A percentile compares a stretch with the other conserved stretches of the same genome.
phyloP scores from a whole-genome alignment of 139 green algal species.

The Zygnema circumcarinatum region DNA sequence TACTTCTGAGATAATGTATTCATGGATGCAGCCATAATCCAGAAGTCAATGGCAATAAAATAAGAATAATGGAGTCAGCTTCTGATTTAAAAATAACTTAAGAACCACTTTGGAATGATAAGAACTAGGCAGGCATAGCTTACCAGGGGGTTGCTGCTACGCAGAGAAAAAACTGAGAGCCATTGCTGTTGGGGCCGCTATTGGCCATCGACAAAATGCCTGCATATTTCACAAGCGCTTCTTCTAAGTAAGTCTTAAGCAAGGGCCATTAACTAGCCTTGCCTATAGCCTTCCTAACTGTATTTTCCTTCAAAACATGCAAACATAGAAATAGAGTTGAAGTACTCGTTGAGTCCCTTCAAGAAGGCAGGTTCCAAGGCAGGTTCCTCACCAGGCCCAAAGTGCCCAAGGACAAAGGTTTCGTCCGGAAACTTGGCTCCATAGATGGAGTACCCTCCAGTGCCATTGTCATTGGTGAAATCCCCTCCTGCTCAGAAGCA shows the following conservation, averaged over 20 bases:
- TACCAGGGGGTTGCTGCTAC: constrained; percentile 32
- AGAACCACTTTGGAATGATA: neutral
- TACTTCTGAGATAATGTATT: constrained; percentile 14
- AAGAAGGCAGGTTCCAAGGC: no score
- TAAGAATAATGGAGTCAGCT: no score
- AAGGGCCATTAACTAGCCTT: neutral
- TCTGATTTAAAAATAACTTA: no score
- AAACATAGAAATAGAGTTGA: no score
- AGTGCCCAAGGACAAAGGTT: constrained; percentile 86
- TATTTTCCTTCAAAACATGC: no score
- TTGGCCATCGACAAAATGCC: constrained; percentile 57
- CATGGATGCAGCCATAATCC: no score
- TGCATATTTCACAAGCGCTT: constrained; percentile 2
- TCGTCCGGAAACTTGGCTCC: constrained; percentile 68
- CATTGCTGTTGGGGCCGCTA: constrained; percentile 63
- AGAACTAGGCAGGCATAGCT: neutral
- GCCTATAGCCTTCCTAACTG: no score
- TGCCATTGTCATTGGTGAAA: constrained; percentile 66
- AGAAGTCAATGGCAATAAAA: no score
- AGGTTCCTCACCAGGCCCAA: constrained; percentile 44
- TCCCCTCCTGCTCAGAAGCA: constrained; percentile 59
- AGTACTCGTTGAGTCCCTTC: no score
- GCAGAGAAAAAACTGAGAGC: constrained; percentile 65
- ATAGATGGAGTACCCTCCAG: constrained; percentile 67
- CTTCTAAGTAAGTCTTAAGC: no score